Percentiles rank a stretch among this genome's conserved stretches.
phyloP scores from a whole-genome alignment of 371 early-diverging fungal species.

The Phascolomyces articulosus region DNA sequence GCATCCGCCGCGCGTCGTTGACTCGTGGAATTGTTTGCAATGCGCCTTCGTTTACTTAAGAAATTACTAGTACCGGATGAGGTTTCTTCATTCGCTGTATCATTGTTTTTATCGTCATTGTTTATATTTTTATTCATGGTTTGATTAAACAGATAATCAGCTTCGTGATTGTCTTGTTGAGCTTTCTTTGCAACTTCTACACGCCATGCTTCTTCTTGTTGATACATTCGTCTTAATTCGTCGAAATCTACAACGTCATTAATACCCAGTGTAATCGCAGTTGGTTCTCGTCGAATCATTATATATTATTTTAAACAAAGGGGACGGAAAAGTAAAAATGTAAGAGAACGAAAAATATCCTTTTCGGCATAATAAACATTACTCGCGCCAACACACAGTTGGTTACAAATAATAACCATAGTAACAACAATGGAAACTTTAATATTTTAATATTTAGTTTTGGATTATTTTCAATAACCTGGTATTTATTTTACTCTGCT shows the following conservation, averaged over 20 bases:
- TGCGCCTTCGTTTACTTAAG: background rate
- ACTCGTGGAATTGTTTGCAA: background rate
- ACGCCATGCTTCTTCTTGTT: slow-evolving; percentile 13
- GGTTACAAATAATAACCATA: too few relatives aligned
- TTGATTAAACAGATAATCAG: background rate
- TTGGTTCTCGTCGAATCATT: slow-evolving; percentile 18
- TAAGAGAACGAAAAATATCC: background rate
- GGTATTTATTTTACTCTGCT: too few relatives aligned
- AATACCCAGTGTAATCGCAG: slow-evolving; percentile 13
- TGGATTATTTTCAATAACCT: too few relatives aligned
- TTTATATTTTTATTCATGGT: background rate
- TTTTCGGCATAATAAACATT: too few relatives aligned
- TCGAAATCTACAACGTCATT: slow-evolving; percentile 19
- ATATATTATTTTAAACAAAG: background rate
- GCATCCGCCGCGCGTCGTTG: background rate
- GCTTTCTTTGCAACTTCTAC: background rate
- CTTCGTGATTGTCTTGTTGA: slow-evolving; percentile 1
- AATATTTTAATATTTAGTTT: too few relatives aligned
- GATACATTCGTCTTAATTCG: background rate
- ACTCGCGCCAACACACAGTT: too few relatives aligned
- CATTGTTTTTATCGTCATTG: background rate
- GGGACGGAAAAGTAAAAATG: background rate
- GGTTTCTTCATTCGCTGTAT: background rate
- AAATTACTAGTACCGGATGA: background rate
- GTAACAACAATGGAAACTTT: too few relatives aligned